These are phyloP conservation scores for Teratosphaeria zuluensis DNA, from an alignment of 2,329 filamentous ascomycete genomes.

Conservation along the genomic window DNA sequence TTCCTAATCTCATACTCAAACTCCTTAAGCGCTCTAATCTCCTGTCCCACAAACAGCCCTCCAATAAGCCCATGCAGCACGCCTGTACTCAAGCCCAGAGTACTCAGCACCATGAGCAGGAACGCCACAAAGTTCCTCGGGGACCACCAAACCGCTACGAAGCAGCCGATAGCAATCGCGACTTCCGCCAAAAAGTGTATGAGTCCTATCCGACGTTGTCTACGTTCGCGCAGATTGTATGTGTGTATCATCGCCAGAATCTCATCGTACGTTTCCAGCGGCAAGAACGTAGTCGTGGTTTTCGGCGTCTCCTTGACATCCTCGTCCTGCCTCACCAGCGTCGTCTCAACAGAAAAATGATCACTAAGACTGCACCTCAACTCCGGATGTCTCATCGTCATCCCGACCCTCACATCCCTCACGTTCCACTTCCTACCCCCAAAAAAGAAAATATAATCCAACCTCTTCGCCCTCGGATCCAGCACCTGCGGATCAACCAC, in stretches of 20 bases:
- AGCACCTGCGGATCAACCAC: conserved; percentile 53
- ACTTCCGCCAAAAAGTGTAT: conserved; percentile 64
- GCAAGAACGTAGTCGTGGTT: conserved; percentile 2
- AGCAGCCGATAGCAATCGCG: conserved; percentile 59
- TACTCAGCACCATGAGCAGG: conserved; percentile 67
- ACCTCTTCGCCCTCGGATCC: conserved; percentile 70
- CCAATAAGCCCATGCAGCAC: conserved; percentile 79
- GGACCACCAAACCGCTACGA: conserved; percentile 79
- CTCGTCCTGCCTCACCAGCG: conserved; percentile 43
- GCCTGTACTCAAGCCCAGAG: conserved; percentile 65
- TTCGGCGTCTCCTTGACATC: background rate
- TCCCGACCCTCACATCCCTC: conserved; percentile 60
- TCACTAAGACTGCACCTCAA: conserved; percentile 83
- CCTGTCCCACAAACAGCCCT: conserved; percentile 73
- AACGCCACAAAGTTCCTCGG: conserved; percentile 69
- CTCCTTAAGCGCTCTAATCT: conserved; percentile 74
- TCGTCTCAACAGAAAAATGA: conserved; percentile 84
- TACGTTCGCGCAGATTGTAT: conserved; percentile 61
- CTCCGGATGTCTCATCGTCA: conserved; percentile 71
- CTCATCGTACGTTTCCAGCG: conserved; percentile 47
- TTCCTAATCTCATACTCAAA: conserved; percentile 88
- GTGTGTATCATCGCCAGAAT: conserved; percentile 61
- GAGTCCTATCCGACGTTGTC: conserved; percentile 62
- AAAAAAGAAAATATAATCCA: conserved; percentile 89
- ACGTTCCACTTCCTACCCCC: conserved; percentile 54